phyloP scores from a whole-genome alignment of 176 grass and related monocot species.

The Pontederia crassipes region DNA sequence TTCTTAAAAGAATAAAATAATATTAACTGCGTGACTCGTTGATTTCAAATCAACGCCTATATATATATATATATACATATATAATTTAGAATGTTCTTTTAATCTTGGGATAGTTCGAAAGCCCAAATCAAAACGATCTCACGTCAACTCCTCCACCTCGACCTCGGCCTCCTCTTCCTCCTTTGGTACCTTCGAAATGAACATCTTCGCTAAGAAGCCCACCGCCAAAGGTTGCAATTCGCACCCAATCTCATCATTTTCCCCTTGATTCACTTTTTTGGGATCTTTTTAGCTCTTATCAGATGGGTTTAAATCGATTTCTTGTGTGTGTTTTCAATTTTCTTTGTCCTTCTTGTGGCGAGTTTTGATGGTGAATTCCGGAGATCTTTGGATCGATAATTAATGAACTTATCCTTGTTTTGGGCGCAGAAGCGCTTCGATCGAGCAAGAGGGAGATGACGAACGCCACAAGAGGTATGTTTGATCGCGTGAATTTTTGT shows the following conservation, averaged over 20 bases:
- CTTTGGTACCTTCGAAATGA: conserved; percentile 30
- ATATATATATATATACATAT: no score
- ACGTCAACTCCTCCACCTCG: no score
- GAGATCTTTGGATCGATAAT: background rate
- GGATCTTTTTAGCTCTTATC: background rate
- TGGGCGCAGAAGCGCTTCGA: conserved; percentile 65
- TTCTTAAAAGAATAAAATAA: no score
- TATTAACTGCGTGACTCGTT: no score
- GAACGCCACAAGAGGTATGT: conserved; percentile 66
- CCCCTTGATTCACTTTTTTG: background rate
- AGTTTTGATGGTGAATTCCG: background rate
- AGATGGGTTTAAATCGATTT: background rate
- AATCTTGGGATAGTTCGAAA: no score
- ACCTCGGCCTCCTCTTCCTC: no score
- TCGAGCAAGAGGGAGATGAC: conserved; percentile 83
- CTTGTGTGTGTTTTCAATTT: background rate
- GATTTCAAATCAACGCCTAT: no score
- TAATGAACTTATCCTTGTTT: conserved; percentile 13
- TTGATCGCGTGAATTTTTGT: background rate
- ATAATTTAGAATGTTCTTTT: no score
- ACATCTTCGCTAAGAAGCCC: conserved; percentile 80
- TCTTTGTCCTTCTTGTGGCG: background rate
- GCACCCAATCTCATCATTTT: background rate
- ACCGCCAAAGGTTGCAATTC: conserved; percentile 44
- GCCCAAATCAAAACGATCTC: no score